Conservation (phyloP, 108 stramenopile genomes). For the Cyclostephanos invisitatus region DNA sequence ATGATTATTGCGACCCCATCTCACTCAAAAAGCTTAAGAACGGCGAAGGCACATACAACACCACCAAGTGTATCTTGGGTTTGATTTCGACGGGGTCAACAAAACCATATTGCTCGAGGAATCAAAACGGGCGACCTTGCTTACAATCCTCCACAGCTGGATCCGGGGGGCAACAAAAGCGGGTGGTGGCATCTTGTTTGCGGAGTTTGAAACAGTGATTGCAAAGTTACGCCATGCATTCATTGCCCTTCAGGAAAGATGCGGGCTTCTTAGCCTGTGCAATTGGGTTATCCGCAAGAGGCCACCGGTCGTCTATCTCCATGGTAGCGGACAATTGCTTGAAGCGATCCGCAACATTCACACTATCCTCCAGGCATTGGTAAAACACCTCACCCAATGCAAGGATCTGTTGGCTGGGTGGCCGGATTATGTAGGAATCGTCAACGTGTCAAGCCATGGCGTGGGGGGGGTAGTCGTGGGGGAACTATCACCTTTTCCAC, state of each 20-base stretch:
- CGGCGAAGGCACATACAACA: not conserved
- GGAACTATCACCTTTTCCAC: not conserved
- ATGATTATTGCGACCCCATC: slow-evolving; percentile 1
- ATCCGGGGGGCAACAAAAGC: not conserved
- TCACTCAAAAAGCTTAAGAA: slow-evolving; percentile 3
- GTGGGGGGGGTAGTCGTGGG: not conserved
- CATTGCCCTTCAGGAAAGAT: not conserved
- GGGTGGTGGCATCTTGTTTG: not conserved
- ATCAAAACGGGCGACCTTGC: not conserved
- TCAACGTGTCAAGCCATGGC: not conserved
- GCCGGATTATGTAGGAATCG: not conserved
- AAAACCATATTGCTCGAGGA: slow-evolving; percentile 6
- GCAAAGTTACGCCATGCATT: slow-evolving; percentile 1
- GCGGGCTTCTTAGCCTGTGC: not conserved
- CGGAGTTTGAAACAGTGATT: not conserved
- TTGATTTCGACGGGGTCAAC: not conserved
- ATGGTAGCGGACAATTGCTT: not conserved
- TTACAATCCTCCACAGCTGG: not conserved
- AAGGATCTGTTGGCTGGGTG: not conserved
- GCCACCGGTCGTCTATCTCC: not conserved
- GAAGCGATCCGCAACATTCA: not conserved
- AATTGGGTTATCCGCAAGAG: not conserved
- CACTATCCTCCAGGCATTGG: not conserved
- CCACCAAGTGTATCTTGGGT: not conserved
- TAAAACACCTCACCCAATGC: not conserved